A percentile compares a stretch with the other conserved stretches of the same genome.
These are phyloP conservation scores for Paragyromitra xinjiangensis DNA, from an alignment of 495 filamentous ascomycete genomes.

Conservation along the genomic window DNA sequence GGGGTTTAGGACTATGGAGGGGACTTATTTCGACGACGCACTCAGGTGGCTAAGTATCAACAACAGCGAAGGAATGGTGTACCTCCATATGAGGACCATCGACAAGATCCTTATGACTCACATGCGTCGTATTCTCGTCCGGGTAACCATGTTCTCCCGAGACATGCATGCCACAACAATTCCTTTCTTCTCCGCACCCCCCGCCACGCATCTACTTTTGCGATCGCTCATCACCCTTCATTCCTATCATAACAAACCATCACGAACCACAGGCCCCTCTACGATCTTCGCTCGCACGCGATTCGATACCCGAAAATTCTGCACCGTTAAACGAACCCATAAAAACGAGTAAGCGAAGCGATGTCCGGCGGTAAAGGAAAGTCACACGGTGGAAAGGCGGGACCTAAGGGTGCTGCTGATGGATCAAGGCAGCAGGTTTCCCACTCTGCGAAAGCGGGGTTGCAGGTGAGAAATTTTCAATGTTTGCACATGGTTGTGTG, in stretches of 20 bases:
- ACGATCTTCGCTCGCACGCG: constrained; percentile 32
- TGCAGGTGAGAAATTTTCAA: constrained; percentile 80
- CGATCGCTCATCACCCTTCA: constrained; percentile 56
- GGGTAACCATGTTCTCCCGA: constrained; percentile 30
- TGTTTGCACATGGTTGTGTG: constrained; percentile 45
- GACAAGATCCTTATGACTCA: constrained; percentile 33
- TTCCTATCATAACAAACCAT: constrained; percentile 50
- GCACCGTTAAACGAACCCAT: constrained; percentile 27
- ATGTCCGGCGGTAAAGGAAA: constrained; percentile 94
- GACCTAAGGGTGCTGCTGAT: constrained; percentile 84
- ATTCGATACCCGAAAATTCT: constrained; percentile 20
- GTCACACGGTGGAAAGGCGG: constrained; percentile 88
- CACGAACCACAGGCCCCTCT: constrained; percentile 41
- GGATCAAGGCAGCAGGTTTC: constrained; percentile 92
- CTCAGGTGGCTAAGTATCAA: constrained; percentile 1
- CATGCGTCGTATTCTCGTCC: constrained; percentile 27
- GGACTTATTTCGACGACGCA: background rate
- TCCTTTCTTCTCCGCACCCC: constrained; percentile 52
- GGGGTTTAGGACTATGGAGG: background rate
- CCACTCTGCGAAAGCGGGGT: constrained; percentile 96
- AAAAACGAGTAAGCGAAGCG: constrained; percentile 43
- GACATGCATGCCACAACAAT: constrained; percentile 43
- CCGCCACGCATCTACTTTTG: constrained; percentile 52
- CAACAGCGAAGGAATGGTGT: background rate
- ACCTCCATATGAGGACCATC: background rate